Percentiles rank a stretch among this genome's conserved stretches.
These are phyloP conservation scores for Salmacisia buchloeana DNA, from an alignment of 1,284 basidiomycete genomes.

Conservation along the genomic window DNA sequence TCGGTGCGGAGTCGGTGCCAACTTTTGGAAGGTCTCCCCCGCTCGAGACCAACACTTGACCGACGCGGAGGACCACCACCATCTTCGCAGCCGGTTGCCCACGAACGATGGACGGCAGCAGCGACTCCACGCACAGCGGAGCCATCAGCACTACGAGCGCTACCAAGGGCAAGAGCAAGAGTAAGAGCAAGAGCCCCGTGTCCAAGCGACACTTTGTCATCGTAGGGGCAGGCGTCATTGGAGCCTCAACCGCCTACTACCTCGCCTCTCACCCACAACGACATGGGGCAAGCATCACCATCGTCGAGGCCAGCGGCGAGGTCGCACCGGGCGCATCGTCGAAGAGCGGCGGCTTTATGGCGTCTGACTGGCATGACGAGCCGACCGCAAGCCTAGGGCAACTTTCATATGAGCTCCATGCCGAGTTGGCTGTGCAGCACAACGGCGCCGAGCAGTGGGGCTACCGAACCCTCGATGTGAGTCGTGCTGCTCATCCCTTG, in stretches of 20 bases:
- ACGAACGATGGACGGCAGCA: too few relatives aligned
- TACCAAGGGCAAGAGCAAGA: too few relatives aligned
- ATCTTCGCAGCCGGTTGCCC: too few relatives aligned
- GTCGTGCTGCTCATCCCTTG: background rate
- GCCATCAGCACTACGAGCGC: too few relatives aligned
- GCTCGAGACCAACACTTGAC: too few relatives aligned
- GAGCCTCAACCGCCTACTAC: conserved; percentile 76
- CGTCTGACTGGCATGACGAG: conserved; percentile 64
- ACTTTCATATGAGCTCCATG: conserved; percentile 74
- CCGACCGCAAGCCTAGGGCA: conserved; percentile 59
- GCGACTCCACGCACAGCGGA: too few relatives aligned
- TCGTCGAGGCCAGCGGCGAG: conserved; percentile 68
- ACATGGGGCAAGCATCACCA: conserved; percentile 38
- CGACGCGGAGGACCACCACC: too few relatives aligned
- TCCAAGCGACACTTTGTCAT: conserved; percentile 32
- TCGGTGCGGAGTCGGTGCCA: too few relatives aligned
- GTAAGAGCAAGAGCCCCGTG: background rate
- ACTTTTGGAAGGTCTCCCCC: too few relatives aligned
- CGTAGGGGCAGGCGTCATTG: conserved; percentile 65
- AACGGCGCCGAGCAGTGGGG: conserved; percentile 71
- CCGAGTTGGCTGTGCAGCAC: conserved; percentile 68
- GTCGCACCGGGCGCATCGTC: conserved; percentile 67
- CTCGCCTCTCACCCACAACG: conserved; percentile 48
- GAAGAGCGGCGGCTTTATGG: conserved; percentile 83
- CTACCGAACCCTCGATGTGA: conserved; percentile 63